These are phyloP conservation scores for Calonectria ilicicola DNA, from an alignment of 2,329 filamentous ascomycete species.

Conservation along the genomic window DNA sequence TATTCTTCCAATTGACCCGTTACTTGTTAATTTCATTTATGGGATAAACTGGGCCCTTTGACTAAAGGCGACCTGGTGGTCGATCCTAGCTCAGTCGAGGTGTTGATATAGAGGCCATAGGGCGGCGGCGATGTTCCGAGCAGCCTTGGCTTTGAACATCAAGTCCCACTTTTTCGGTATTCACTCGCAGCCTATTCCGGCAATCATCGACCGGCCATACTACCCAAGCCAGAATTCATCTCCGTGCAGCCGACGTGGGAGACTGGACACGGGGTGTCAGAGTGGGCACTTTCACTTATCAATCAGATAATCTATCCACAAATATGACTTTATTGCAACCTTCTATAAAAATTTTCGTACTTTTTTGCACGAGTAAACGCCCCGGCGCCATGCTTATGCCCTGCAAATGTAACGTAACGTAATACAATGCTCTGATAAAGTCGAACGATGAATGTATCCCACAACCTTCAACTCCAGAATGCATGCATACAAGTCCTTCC, in stretches of 20 bases:
- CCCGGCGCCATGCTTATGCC: conserved; percentile 33
- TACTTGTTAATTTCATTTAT: neutral
- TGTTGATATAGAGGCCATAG: neutral
- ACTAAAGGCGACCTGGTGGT: neutral
- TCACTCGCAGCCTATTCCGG: conserved; percentile 12
- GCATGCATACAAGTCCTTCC: conserved; percentile 15
- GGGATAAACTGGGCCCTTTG: neutral
- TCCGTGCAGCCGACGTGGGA: conserved; percentile 2
- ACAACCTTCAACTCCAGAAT: conserved; percentile 18
- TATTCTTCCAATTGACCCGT: neutral
- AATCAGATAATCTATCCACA: conserved; percentile 22
- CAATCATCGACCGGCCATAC: neutral
- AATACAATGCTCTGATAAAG: conserved; percentile 8
- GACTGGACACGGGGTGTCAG: neutral
- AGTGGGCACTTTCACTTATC: neutral
- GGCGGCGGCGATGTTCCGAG: conserved; percentile 36
- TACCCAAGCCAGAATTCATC: neutral
- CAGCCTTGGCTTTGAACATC: neutral
- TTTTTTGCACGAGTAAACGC: conserved; percentile 14
- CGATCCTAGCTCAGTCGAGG: neutral
- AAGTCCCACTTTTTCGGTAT: conserved; percentile 31
- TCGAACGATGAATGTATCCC: neutral
- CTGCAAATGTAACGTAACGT: conserved; percentile 29
- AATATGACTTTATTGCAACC: conserved; percentile 10
- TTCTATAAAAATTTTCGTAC: conserved; percentile 21